Percentiles rank a stretch among this genome's conserved stretches.
phyloP scores from a whole-genome alignment of 2,329 filamentous ascomycete species.

The Ophiostoma angusticollis region DNA sequence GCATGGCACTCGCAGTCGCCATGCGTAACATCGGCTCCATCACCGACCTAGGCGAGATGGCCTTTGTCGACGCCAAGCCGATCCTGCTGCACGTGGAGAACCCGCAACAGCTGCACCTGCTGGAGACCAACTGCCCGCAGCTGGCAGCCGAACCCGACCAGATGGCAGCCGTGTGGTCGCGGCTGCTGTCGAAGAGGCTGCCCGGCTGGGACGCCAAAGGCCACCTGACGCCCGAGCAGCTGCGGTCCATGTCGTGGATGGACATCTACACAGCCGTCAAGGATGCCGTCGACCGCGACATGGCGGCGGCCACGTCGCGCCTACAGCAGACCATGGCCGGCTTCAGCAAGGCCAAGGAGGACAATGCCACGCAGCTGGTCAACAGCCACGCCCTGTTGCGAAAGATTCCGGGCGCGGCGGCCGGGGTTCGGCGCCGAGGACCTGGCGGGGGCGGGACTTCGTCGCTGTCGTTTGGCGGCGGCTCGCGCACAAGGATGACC shows the following conservation, averaged over 20 bases:
- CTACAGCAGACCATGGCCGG: constrained; percentile 45
- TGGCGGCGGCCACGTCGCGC: constrained; percentile 41
- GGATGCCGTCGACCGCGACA: constrained; percentile 47
- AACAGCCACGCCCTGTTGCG: constrained; percentile 24
- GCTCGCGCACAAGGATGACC: constrained; percentile 38
- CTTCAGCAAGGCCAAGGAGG: constrained; percentile 43
- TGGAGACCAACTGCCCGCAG: constrained; percentile 68
- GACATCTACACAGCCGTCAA: constrained; percentile 52
- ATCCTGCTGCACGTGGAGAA: constrained; percentile 61
- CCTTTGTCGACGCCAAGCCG: constrained; percentile 50
- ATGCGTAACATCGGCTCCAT: constrained; percentile 44
- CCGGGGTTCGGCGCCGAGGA: constrained; percentile 9
- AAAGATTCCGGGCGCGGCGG: constrained; percentile 21
- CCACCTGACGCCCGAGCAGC: constrained; percentile 49
- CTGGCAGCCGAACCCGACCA: constrained; percentile 54
- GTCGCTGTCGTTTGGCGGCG: constrained; percentile 30
- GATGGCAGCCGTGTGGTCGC: constrained; percentile 62
- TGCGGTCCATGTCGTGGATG: constrained; percentile 48
- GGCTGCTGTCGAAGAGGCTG: constrained; percentile 68
- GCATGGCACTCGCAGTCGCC: constrained; percentile 37
- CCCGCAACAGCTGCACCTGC: constrained; percentile 57
- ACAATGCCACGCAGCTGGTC: constrained; percentile 45
- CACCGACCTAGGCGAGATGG: constrained; percentile 57
- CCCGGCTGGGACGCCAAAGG: constrained; percentile 50
- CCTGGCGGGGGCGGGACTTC: constrained; percentile 18